phyloP scores from a whole-genome alignment of 257 asterid species.

The Catharanthus roseus region DNA sequence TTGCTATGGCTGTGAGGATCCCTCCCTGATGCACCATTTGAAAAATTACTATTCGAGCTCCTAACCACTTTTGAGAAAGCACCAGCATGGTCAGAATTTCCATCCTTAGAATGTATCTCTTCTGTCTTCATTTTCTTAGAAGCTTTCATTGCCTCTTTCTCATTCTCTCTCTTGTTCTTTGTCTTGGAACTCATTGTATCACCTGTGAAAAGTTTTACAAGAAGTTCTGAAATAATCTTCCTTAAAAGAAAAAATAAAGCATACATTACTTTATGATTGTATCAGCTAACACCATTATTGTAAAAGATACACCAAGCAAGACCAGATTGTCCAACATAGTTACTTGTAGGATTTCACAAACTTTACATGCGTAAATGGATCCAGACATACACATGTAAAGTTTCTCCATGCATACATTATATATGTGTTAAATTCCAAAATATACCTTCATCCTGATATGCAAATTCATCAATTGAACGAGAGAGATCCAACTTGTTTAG shows the following conservation, averaged over 20 bases:
- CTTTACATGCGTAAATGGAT: neutral
- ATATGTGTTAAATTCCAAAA: neutral
- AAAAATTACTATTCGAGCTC: conserved; percentile 41
- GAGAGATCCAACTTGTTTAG: conserved; percentile 34
- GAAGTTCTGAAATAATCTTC: neutral
- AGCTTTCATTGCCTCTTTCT: conserved; percentile 48
- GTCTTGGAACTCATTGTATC: conserved; percentile 33
- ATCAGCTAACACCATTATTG: neutral
- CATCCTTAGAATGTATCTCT: conserved; percentile 43
- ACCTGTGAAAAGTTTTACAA: conserved; percentile 31
- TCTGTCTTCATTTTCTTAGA: conserved; percentile 64
- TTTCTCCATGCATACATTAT: neutral
- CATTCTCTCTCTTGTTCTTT: conserved; percentile 54
- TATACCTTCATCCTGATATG: conserved; percentile 29
- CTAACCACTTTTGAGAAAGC: conserved; percentile 50
- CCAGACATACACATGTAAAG: neutral
- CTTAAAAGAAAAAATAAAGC: neutral
- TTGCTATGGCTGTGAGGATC: conserved; percentile 34
- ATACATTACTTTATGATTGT: neutral
- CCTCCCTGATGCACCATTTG: conserved; percentile 41
- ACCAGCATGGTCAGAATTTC: conserved; percentile 51
- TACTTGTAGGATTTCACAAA: neutral
- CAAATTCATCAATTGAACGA: conserved; percentile 44
- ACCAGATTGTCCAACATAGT: neutral
- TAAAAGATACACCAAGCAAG: neutral